Evolutionary conservation across 2,329 filamentous ascomycete genomes (phyloP).

Genomic region (Aspergillus puulaauensis): DNA sequence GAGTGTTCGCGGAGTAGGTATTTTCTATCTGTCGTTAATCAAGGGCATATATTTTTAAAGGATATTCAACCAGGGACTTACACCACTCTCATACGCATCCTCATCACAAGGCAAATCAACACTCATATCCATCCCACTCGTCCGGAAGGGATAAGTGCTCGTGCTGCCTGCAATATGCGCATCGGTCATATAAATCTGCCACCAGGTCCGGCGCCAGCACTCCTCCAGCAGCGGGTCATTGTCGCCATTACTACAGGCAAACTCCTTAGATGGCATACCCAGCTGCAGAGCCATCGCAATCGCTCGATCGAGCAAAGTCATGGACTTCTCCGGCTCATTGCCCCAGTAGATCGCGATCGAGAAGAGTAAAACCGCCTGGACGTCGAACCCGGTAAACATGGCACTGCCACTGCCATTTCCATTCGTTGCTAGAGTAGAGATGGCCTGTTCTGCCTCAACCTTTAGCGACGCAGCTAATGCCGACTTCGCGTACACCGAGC

Average conservation of each 20-base stretch:
- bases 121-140: constrained; percentile 19
- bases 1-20: constrained; percentile 25
- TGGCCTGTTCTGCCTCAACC: background rate
- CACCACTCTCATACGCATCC: constrained; percentile 22
- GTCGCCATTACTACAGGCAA: background rate
- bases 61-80: constrained; percentile 4
- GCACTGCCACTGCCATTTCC: no score
- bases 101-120: constrained; percentile 31
- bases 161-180: constrained; percentile 70
- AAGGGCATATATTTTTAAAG: no score
- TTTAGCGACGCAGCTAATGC: background rate
- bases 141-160: constrained; percentile 24
- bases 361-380: constrained; percentile 24
- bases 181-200: constrained; percentile 64
- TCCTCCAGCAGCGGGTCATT: constrained; percentile 20
- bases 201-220: constrained; percentile 48
- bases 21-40: constrained; percentile 15
- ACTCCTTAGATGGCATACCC: background rate
- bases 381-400: constrained; percentile 11
- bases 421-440: background rate
- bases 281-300: constrained; percentile 13
- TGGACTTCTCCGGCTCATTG: constrained; percentile 11
- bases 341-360: constrained; percentile 20
- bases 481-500: constrained; percentile 15
- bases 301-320: constrained; percentile 9